Base-by-base conservation (phyloP, 805 yeast species). In the Spathaspora arborariae region DNA sequence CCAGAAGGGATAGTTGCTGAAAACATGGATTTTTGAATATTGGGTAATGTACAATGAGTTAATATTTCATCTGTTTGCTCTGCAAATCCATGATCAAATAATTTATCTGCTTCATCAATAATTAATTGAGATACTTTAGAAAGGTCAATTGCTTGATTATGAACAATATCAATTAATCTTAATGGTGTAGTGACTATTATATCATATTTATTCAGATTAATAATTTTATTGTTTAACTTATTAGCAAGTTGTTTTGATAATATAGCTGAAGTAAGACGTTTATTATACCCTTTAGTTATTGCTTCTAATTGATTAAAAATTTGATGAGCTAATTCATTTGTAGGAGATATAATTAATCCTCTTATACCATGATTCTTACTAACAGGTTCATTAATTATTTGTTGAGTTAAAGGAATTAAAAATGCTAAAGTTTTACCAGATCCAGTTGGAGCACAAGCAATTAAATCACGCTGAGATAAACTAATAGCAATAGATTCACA, bases 361-460 rank as follows among this genome's bases (percentile, higher is more conserved):
- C 85, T 74, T 8, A 88, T 71, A 1, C 86, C 87, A 48, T 70
- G 63, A 46, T 67, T 64, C 42, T 70, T 67, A n/a, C 45, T 44
- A 20, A 63, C 56, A 21, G 19, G n/a, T 16, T 55, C 53, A 24
- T 58, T 56, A 22, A 57, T 48, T 20, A 71, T 51, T 41, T 65
- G 58, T 55, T 88, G 94, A 18, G 94, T 65, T 56, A 92, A 56
- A 3, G 99, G 99, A 15, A 90, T 79, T 47, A 88, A 69, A 60
- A 86, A 94, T 24, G 97, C 96, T 42, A 94, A 72, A 0, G 99
- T 94, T 63, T 94, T 94, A 74, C 99, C 99, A 4, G 97, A 89
- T 56, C 99, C 99, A 1, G 99, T 94, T 41, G 98, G 98, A 0
- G 98, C 97, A 74, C 97, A 88, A 1, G 96, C 96, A 38, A 94